Percentiles rank a stretch among this genome's conserved stretches.
Conservation (phyloP, 129 eudicot species). For the Glebionis coronaria region DNA sequence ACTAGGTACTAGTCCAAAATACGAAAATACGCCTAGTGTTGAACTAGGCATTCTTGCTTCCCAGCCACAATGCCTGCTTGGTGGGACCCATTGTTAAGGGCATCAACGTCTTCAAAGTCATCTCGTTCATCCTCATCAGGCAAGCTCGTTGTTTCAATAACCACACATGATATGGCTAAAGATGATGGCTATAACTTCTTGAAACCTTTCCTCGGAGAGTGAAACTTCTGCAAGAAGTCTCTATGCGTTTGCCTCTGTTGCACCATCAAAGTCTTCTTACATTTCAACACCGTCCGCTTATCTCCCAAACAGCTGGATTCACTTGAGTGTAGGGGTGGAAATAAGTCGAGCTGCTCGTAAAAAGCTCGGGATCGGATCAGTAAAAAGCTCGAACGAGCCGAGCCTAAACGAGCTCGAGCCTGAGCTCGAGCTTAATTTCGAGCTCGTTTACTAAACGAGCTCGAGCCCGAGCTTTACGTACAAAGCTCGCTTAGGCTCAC, state of each 20-base stretch:
- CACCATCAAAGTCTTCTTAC: constrained; percentile 82
- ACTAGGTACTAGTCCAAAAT: constrained; percentile 6
- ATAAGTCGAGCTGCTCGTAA: no score
- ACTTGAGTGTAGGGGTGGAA: no score
- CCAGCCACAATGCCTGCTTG: constrained; percentile 48
- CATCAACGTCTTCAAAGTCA: constrained; percentile 49
- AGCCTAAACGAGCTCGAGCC: no score
- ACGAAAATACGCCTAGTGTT: constrained; percentile 35
- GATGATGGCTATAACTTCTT: constrained; percentile 74
- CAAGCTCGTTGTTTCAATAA: constrained; percentile 29
- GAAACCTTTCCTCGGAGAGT: constrained; percentile 80
- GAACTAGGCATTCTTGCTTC: constrained; percentile 63
- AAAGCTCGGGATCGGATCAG: no score
- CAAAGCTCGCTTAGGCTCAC: no score
- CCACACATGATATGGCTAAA: constrained; percentile 58
- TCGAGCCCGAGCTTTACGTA: no score
- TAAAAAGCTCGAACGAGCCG: no score
- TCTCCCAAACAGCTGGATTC: constrained; percentile 99
- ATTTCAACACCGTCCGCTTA: constrained; percentile 94
- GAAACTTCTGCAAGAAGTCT: constrained; percentile 97
- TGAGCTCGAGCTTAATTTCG: no score
- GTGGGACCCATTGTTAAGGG: constrained; percentile 41
- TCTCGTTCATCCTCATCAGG: constrained; percentile 28
- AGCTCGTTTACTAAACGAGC: no score
- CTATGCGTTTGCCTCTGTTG: constrained; percentile 92